phyloP scores from a whole-genome alignment of 2,329 filamentous ascomycete genomes.

The Microsporum ferrugineum region DNA sequence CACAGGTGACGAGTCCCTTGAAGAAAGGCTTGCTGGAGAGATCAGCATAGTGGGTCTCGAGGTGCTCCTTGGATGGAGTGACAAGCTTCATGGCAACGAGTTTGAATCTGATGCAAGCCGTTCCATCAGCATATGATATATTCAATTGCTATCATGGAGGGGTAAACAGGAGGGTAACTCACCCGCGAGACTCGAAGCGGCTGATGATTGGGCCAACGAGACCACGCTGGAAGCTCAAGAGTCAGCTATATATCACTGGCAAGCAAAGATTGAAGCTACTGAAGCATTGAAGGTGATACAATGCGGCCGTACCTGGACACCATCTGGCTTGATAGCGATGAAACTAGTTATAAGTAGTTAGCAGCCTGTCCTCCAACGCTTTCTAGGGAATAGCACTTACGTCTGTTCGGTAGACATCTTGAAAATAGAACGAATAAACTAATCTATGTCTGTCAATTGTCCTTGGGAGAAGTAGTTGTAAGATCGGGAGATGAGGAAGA shows the following conservation, averaged over 20 bases:
- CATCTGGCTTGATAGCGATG: slow-evolving; percentile 99
- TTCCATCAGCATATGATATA: slow-evolving; percentile 9
- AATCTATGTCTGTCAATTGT: neutral
- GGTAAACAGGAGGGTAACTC: slow-evolving; percentile 26
- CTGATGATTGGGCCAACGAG: slow-evolving; percentile 95
- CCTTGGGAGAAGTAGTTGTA: neutral
- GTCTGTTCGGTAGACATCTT: slow-evolving; percentile 77
- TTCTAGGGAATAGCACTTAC: slow-evolving; percentile 44
- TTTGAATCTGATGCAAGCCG: slow-evolving; percentile 61
- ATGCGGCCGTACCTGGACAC: slow-evolving; percentile 70
- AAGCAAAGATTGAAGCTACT: neutral
- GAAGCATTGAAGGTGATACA: neutral
- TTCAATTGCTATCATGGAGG: neutral
- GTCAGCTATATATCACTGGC: neutral
- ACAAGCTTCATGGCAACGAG: slow-evolving; percentile 94
- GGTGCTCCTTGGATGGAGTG: slow-evolving; percentile 81
- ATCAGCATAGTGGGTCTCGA: slow-evolving; percentile 96
- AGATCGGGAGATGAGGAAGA: slow-evolving; percentile 37
- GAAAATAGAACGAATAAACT: slow-evolving; percentile 25
- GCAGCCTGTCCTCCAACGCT: slow-evolving; percentile 9
- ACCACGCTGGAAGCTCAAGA: slow-evolving; percentile 58
- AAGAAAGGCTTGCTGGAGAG: slow-evolving; percentile 95
- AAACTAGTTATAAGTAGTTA: slow-evolving; percentile 51
- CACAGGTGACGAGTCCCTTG: slow-evolving; percentile 83
- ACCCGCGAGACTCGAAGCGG: slow-evolving; percentile 96